These are phyloP conservation scores for Podaxis rugospora DNA, from an alignment of 768 basidiomycete species.

Conservation along the genomic window DNA sequence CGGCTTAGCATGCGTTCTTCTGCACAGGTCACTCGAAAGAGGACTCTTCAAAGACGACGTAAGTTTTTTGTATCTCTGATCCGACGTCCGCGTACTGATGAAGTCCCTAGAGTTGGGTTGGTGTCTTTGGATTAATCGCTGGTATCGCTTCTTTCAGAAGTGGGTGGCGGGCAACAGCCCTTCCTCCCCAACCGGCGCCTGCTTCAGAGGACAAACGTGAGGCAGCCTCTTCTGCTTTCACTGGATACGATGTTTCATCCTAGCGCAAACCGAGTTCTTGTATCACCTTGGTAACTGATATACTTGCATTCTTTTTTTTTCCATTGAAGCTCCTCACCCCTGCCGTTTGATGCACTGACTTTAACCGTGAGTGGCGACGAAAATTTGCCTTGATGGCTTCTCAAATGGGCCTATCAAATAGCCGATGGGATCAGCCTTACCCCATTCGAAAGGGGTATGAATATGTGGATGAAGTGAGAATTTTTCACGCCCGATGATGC, in stretches of 20 bases:
- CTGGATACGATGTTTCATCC: conserved; percentile 24
- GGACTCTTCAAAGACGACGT: conserved; percentile 69
- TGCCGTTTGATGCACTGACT: neutral
- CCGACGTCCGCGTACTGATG: conserved; percentile 2
- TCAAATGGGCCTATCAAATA: neutral
- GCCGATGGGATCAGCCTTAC: neutral
- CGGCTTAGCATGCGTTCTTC: neutral
- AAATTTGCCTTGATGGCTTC: neutral
- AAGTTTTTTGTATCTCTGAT: conserved; percentile 16
- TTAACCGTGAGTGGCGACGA: neutral
- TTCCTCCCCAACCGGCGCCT: conserved; percentile 25
- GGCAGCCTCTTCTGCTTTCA: conserved; percentile 4
- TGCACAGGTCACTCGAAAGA: conserved; percentile 57
- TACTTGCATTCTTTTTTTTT: neutral
- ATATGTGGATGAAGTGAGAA: neutral
- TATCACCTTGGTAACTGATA: conserved; percentile 4
- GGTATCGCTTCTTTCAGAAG: conserved; percentile 59
- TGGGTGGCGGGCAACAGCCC: conserved; percentile 69
- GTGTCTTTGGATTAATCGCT: conserved; percentile 40
- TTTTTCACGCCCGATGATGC: neutral
- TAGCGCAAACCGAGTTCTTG: neutral
- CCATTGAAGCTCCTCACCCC: neutral
- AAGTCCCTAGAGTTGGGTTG: conserved; percentile 33
- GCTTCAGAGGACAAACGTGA: conserved; percentile 20
- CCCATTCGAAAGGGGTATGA: neutral